Conservation (phyloP, 2,329 filamentous ascomycete species). For the Lachnellula suecica region DNA sequence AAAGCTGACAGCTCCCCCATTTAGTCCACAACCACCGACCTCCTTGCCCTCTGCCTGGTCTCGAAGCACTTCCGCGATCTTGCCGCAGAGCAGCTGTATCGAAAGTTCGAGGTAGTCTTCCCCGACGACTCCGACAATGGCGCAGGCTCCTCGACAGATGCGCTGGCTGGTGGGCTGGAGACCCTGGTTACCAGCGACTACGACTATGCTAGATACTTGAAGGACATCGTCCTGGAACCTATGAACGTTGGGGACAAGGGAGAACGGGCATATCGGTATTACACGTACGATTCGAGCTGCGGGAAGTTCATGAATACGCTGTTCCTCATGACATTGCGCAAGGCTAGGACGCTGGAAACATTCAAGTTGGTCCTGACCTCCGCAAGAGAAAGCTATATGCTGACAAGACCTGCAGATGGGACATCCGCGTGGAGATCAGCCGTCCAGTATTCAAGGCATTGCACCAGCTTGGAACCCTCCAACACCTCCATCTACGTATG, state of each 20-base stretch:
- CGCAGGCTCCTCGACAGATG: constrained; percentile 51
- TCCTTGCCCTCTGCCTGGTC: constrained; percentile 58
- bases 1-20: constrained; percentile 2
- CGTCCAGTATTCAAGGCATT: constrained; percentile 56
- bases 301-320: constrained; percentile 66
- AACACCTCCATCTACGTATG: constrained; percentile 56
- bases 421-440: constrained; percentile 62
- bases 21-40: constrained; percentile 51
- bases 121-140: constrained; percentile 54
- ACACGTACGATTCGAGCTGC: constrained; percentile 53
- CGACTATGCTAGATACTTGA: constrained; percentile 59
- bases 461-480: constrained; percentile 52
- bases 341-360: constrained; percentile 52
- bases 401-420: constrained; percentile 48
- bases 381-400: not conserved
- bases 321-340: constrained; percentile 54
- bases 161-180: constrained; percentile 56
- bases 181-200: constrained; percentile 64
- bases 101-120: constrained; percentile 59
- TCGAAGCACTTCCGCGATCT: constrained; percentile 57
- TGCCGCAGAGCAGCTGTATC: constrained; percentile 58
- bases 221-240: constrained; percentile 56
- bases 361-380: constrained; percentile 46
- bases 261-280: constrained; percentile 53
- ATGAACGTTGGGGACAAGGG: constrained; percentile 50